These are phyloP conservation scores for Pythium brachiatum DNA, from an alignment of 352 stramenopile genomes.

Conservation along the genomic window DNA sequence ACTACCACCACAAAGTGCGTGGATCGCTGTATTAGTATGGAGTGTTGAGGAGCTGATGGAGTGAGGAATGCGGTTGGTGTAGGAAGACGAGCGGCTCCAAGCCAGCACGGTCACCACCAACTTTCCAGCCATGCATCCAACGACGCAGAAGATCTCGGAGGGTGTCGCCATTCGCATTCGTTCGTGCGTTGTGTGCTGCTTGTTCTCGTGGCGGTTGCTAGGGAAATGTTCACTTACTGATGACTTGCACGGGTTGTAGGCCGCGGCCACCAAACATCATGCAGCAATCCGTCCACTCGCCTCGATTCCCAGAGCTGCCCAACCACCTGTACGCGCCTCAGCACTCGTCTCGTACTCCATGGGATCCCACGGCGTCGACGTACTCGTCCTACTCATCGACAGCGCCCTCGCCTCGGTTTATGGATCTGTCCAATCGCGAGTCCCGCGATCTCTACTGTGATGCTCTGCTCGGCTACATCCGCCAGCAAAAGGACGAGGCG, in stretches of 20 bases:
- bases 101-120: slow-evolving; percentile 67
- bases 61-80: background rate
- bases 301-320: slow-evolving; percentile 20
- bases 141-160: slow-evolving; percentile 64
- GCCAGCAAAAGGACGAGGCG: slow-evolving; percentile 59
- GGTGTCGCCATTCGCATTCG: slow-evolving; percentile 62
- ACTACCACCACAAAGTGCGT: slow-evolving; percentile 68
- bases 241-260: slow-evolving; percentile 17
- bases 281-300: slow-evolving; percentile 32
- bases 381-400: slow-evolving; percentile 16
- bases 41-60: slow-evolving; percentile 10
- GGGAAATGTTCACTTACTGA: background rate
- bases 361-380: slow-evolving; percentile 19
- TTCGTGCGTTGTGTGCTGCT: slow-evolving; percentile 38
- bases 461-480: slow-evolving; percentile 67
- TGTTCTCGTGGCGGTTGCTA: background rate
- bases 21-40: no score
- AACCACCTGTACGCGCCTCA: slow-evolving; percentile 1
- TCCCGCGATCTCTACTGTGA: slow-evolving; percentile 66
- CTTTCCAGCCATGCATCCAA: slow-evolving; percentile 80
- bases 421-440: slow-evolving; percentile 49
- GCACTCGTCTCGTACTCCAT: slow-evolving; percentile 7
- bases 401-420: slow-evolving; percentile 18
- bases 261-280: slow-evolving; percentile 62
- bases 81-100: slow-evolving; percentile 66